phyloP scores from a whole-genome alignment of 2,329 filamentous ascomycete species.

The Exophiala aquamarina region DNA sequence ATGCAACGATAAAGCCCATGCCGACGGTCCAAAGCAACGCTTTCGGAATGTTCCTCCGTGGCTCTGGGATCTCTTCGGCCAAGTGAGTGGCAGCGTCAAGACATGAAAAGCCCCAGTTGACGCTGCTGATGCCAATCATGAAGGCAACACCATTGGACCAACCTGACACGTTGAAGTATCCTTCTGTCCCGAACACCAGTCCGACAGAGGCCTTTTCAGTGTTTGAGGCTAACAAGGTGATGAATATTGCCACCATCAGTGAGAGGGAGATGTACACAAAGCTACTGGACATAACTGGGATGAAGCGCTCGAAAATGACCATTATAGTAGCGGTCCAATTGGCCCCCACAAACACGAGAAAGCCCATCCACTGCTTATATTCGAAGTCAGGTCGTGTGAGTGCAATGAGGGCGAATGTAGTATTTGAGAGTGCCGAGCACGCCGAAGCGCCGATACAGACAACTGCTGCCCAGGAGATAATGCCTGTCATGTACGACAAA shows the following conservation, averaged over 20 bases:
- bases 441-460: not conserved
- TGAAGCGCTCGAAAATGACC: too few relatives aligned
- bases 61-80: constrained; percentile 17
- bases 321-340: too few relatives aligned
- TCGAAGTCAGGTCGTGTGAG: not conserved
- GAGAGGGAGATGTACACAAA: too few relatives aligned
- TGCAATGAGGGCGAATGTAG: constrained; percentile 34
- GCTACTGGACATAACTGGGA: too few relatives aligned
- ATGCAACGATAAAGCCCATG: constrained; percentile 5
- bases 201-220: constrained; percentile 36
- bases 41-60: constrained; percentile 7
- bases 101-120: constrained; percentile 6
- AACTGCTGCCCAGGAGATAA: constrained; percentile 31
- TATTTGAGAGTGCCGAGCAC: constrained; percentile 7
- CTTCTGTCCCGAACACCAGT: constrained; percentile 49
- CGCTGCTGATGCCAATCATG: constrained; percentile 1
- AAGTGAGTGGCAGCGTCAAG: constrained; percentile 17
- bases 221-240: too few relatives aligned
- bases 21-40: constrained; percentile 9
- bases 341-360: too few relatives aligned
- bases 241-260: too few relatives aligned
- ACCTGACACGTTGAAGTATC: constrained; percentile 53
- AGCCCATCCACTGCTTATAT: too few relatives aligned
- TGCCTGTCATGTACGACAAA: constrained; percentile 5
- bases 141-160: constrained; percentile 37